Percentiles rank a stretch among this genome's conserved stretches.
Conservation (phyloP, 805 yeast genomes). For the Metschnikowia dekortorum region DNA sequence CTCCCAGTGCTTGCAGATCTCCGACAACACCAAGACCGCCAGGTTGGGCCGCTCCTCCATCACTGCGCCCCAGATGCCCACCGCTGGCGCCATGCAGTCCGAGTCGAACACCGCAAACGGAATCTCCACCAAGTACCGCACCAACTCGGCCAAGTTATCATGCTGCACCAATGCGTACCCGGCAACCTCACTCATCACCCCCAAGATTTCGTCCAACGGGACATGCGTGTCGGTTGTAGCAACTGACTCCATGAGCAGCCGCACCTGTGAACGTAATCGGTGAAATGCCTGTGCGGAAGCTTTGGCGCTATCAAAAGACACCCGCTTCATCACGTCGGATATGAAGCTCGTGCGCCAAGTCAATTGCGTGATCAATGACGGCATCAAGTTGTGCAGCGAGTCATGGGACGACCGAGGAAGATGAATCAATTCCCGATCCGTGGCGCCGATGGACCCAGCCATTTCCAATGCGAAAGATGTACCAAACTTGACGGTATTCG, state of each 20-base stretch:
- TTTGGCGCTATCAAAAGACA: conserved; percentile 24
- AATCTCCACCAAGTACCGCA: conserved; percentile 52
- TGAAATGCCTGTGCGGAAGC: conserved; percentile 26
- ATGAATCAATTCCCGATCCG: conserved; percentile 61
- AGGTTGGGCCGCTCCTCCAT: conserved; percentile 61
- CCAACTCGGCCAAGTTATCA: conserved; percentile 42
- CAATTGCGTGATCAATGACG: conserved; percentile 72
- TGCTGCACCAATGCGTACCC: conserved; percentile 32
- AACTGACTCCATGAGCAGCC: conserved; percentile 12
- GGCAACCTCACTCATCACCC: conserved; percentile 43
- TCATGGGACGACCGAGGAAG: conserved; percentile 33
- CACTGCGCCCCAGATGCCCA: conserved; percentile 76
- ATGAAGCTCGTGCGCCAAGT: conserved; percentile 57
- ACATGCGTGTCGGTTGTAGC: conserved; percentile 8
- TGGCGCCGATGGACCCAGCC: conserved; percentile 69
- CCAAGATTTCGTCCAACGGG: conserved; percentile 28
- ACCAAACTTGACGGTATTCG: conserved; percentile 59
- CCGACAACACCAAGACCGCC: conserved; percentile 59
- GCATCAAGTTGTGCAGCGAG: conserved; percentile 51
- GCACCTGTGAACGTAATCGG: conserved; percentile 25
- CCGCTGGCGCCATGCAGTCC: conserved; percentile 56
- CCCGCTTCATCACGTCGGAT: conserved; percentile 28
- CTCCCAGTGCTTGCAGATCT: conserved; percentile 68
- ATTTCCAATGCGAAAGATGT: conserved; percentile 86
- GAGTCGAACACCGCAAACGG: conserved; percentile 70